phyloP scores from a whole-genome alignment of 129 eudicot species.

The Pulicaria dysenterica region DNA sequence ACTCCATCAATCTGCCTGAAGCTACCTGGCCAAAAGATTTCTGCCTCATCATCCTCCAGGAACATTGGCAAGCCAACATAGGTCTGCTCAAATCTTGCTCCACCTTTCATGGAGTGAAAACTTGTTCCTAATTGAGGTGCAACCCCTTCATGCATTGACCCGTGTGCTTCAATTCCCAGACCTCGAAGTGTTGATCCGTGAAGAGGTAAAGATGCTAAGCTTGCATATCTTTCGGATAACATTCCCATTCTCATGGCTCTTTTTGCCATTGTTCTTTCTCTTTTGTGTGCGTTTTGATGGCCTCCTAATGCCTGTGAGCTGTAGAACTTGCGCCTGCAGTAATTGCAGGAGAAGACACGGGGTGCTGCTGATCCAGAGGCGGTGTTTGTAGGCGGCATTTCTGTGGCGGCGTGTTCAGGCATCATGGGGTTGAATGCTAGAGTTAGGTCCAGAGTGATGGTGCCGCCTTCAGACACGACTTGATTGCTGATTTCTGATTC shows the following conservation, averaged over 20 bases:
- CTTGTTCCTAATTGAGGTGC: slow-evolving; percentile 31
- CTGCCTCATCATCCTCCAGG: slow-evolving; percentile 60
- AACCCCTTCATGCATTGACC: slow-evolving; percentile 50
- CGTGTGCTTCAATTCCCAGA: slow-evolving; percentile 75
- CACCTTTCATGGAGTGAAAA: slow-evolving; percentile 42
- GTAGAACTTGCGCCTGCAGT: slow-evolving; percentile 79
- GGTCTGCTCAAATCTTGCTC: slow-evolving; percentile 61
- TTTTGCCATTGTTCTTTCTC: slow-evolving; percentile 84
- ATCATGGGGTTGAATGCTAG: slow-evolving; percentile 49
- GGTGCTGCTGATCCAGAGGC: slow-evolving; percentile 36
- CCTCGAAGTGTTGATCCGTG: slow-evolving; percentile 69
- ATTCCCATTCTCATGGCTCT: slow-evolving; percentile 78
- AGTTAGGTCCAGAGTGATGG: slow-evolving; percentile 56
- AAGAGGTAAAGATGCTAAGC: slow-evolving; percentile 82
- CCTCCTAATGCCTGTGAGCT: slow-evolving; percentile 98
- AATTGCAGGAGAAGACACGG: slow-evolving; percentile 82
- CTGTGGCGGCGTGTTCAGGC: slow-evolving; percentile 27
- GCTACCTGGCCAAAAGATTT: slow-evolving; percentile 81
- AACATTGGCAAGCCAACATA: slow-evolving; percentile 52
- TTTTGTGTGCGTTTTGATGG: slow-evolving; percentile 92
- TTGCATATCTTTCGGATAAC: slow-evolving; percentile 72
- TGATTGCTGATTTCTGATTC: slow-evolving; percentile 62
- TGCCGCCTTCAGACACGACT: slow-evolving; percentile 34
- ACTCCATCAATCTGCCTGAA: slow-evolving; percentile 52
- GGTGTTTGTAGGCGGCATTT: slow-evolving; percentile 31